phyloP scores from a whole-genome alignment of 2,329 filamentous ascomycete genomes.

The Xylaria sp. region DNA sequence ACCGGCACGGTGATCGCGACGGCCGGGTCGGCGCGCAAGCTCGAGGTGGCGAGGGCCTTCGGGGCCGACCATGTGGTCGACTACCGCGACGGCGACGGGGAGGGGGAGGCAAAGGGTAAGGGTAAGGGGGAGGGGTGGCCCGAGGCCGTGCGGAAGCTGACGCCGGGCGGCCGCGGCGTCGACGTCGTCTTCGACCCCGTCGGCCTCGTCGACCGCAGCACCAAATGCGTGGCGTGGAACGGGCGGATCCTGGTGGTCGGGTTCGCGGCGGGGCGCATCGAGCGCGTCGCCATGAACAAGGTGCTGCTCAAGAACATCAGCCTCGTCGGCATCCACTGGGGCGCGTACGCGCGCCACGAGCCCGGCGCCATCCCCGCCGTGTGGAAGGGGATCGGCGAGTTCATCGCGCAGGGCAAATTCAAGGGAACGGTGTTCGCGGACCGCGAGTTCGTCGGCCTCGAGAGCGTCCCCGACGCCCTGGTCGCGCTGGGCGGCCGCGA shows the following conservation, averaged over 20 bases:
- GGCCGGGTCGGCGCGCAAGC: constrained; percentile 78
- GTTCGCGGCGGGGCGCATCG: constrained; percentile 83
- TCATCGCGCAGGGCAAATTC: constrained; percentile 80
- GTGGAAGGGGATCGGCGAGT: constrained; percentile 79
- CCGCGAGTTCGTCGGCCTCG: constrained; percentile 79
- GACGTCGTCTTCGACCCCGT: constrained; percentile 97
- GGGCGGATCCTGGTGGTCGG: constrained; percentile 85
- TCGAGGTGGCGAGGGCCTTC: constrained; percentile 75
- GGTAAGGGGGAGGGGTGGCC: no score
- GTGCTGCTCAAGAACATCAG: constrained; percentile 92
- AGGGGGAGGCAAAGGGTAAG: no score
- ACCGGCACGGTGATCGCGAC: constrained; percentile 89
- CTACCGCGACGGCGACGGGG: constrained; percentile 69
- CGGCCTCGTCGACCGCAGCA: constrained; percentile 81
- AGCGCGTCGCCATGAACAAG: constrained; percentile 91
- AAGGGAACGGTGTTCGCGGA: constrained; percentile 82
- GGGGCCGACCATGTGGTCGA: constrained; percentile 84
- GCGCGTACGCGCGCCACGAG: constrained; percentile 76
- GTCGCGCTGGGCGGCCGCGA: constrained; percentile 76
- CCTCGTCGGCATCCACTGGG: constrained; percentile 90
- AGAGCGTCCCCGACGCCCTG: constrained; percentile 76
- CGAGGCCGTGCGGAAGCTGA: constrained; percentile 74
- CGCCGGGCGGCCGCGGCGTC: constrained; percentile 71
- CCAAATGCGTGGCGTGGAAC: constrained; percentile 94
- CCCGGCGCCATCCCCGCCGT: constrained; percentile 69